A percentile compares a stretch with the other conserved stretches of the same genome.
phyloP scores from a whole-genome alignment of 345 rosid genomes.

The Brassica napus region Da-Ae NC_063448.1:13425001-13425500 shows the following conservation, averaged over 20 bases:
- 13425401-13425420: slow-evolving; percentile 82
- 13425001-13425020: too few species aligned
- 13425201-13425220: slow-evolving; percentile 12
- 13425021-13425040: slow-evolving; percentile 40
- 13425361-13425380: slow-evolving; percentile 51
- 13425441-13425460: neutral
- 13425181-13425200: neutral
- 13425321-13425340: slow-evolving; percentile 26
- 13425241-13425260: slow-evolving; percentile 18
- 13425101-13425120: neutral
- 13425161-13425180: neutral
- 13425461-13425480: neutral
- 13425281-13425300: slow-evolving; percentile 5
- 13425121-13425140: slow-evolving; percentile 26
- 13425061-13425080: slow-evolving; percentile 51
- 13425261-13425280: slow-evolving; percentile 15
- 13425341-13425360: slow-evolving; percentile 38
- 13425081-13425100: slow-evolving; percentile 60
- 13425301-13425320: neutral
- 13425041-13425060: slow-evolving; percentile 75
- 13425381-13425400: slow-evolving; percentile 60
- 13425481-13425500: slow-evolving; percentile 50
- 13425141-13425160: slow-evolving; percentile 22
- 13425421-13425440: neutral
- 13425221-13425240: slow-evolving; percentile 5